A percentile compares a stretch with the other conserved stretches of the same genome.
phyloP scores from a whole-genome alignment of 768 basidiomycete species.

The Mycena metata region DNA sequence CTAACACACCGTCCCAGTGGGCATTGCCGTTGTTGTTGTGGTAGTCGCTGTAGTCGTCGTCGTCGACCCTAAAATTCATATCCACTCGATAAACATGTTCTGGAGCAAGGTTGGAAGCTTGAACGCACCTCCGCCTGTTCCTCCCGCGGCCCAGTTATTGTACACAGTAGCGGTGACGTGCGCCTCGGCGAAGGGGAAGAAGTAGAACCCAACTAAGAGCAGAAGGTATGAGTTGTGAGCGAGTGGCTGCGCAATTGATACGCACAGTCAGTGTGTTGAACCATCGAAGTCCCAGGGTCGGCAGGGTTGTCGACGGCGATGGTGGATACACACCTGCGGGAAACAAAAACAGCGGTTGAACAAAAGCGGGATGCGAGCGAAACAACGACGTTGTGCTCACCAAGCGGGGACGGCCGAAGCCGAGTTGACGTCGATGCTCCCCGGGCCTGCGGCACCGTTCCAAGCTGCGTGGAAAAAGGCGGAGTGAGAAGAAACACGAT shows the following conservation, averaged over 20 bases:
- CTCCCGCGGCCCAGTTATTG: constrained; percentile 63
- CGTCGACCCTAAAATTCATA: constrained; percentile 40
- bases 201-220: constrained; percentile 69
- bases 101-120: not conserved
- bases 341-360: too few species aligned
- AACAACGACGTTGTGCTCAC: constrained; percentile 41
- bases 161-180: constrained; percentile 63
- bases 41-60: constrained; percentile 53
- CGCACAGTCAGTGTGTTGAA: constrained; percentile 72
- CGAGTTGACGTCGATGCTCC: constrained; percentile 51
- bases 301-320: constrained; percentile 63
- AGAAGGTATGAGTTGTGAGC: not conserved
- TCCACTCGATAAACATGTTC: not conserved
- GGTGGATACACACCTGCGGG: constrained; percentile 43
- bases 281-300: constrained; percentile 64
- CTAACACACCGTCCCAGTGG: constrained; percentile 46
- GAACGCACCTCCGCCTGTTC: constrained; percentile 53
- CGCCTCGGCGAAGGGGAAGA: constrained; percentile 61
- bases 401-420: constrained; percentile 57
- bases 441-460: constrained; percentile 41
- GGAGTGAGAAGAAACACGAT: not conserved
- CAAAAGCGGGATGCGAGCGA: too few species aligned
- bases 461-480: constrained; percentile 50
- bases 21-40: constrained; percentile 48
- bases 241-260: not conserved